These are phyloP conservation scores for Exidia glandulosa DNA, from an alignment of 768 basidiomycete genomes.

Conservation along the genomic window DNA sequence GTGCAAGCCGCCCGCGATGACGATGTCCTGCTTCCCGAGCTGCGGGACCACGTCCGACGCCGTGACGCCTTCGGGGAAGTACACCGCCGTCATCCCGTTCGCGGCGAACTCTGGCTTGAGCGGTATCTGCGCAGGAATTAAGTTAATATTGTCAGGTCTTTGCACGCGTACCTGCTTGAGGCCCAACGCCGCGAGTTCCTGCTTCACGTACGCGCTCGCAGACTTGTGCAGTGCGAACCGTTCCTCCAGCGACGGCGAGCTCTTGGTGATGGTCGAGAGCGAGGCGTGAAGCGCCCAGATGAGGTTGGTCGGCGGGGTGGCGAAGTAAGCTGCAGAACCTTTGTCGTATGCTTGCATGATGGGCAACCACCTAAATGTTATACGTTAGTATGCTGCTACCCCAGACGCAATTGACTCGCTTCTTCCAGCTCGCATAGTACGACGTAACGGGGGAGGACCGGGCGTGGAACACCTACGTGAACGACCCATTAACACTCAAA, in stretches of 20 bases:
- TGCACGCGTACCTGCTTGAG: constrained; percentile 38
- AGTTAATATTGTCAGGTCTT: background rate
- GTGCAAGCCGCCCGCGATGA: constrained; percentile 85
- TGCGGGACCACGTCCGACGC: constrained; percentile 70
- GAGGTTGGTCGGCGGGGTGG: constrained; percentile 90
- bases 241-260: constrained; percentile 55
- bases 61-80: constrained; percentile 72
- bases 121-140: constrained; percentile 38
- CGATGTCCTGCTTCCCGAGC: constrained; percentile 56
- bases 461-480: constrained; percentile 39
- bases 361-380: constrained; percentile 64
- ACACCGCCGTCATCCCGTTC: constrained; percentile 94
- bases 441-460: constrained; percentile 45
- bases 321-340: constrained; percentile 79
- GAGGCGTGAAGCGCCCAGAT: constrained; percentile 86
- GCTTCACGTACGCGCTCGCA: constrained; percentile 58
- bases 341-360: constrained; percentile 90
- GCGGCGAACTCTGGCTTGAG: constrained; percentile 52
- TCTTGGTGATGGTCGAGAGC: constrained; percentile 56
- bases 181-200: constrained; percentile 52
- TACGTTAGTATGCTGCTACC: background rate
- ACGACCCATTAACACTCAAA: constrained; percentile 4
- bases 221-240: constrained; percentile 68
- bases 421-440: constrained; percentile 89
- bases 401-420: constrained; percentile 27